Base-by-base conservation (phyloP, 2,329 filamentous ascomycete species). In the Aspergillus bombycis region DNA sequence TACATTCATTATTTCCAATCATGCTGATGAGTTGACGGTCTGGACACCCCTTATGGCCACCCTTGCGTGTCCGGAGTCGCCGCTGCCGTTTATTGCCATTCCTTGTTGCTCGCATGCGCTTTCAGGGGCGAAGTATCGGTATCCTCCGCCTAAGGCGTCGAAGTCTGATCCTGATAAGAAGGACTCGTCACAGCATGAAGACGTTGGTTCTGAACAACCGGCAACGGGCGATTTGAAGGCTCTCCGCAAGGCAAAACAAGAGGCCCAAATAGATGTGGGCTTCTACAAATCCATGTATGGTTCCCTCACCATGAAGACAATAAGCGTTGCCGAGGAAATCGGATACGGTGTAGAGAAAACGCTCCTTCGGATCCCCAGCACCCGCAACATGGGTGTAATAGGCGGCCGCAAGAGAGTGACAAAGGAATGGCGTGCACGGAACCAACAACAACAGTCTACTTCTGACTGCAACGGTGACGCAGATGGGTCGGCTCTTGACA, bases 1-100 rank as follows among this genome's bases (percentile, higher is more conserved):
- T 32, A 96, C 93, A 0, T 99, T 99, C 77, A 93, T 99, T 71
- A 91, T 99, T 67, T 96, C 93, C 56, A 99, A 99, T 74, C 95
- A 99, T 76, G 94, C 94, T 12, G 95, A 99, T 75, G 94, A 99
- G 79, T 85, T 99, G 16, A 99, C 95, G 0, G 88, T 92, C 0
- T 99, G 95, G 95, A 98, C 95, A 0, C 95, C 95, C 0, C 85
- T 98, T 21, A 86, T 99, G 46, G 94, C 92, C 1, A 86, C 88
- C 8, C 81, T 93, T 1, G 74, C 80, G 2, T 72, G 68, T 59
- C 77, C 76, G 0, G 60, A 62, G 19, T 93, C 90, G 0, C 80
- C 86, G 2, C 91, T 90, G 12, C 91, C 93, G 0, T 99, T 97
- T 77, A 88, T 99, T 65, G 91, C 92, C 70, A 97, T 99, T 52